Conservation (phyloP, 1,139 yeast species). For the Geotrichum klebahnii region DNA sequence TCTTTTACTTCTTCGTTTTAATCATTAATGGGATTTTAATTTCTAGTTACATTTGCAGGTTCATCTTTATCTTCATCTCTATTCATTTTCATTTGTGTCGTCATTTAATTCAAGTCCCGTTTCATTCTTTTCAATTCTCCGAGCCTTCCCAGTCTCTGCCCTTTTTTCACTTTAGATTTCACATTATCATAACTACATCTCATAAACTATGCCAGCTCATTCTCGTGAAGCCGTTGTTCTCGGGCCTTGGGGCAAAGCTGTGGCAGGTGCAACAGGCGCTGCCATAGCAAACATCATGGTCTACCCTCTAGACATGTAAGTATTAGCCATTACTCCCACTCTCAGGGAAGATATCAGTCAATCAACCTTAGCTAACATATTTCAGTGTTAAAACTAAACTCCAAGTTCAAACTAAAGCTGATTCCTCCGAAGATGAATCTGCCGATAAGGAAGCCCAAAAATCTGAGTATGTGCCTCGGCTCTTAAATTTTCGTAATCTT, state of each 20-base stretch:
- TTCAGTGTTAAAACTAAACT: conserved; percentile 61
- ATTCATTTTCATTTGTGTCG: too few relatives aligned
- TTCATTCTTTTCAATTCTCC: not conserved
- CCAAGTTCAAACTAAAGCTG: conserved; percentile 46
- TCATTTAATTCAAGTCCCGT: too few relatives aligned
- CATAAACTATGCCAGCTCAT: conserved; percentile 25
- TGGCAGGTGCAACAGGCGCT: conserved; percentile 82
- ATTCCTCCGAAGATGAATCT: not conserved
- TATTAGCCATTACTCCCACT: not conserved
- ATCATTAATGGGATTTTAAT: too few relatives aligned
- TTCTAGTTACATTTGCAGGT: too few relatives aligned
- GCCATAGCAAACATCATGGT: conserved; percentile 76
- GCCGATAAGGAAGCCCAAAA: conserved; percentile 3
- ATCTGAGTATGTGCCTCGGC: conserved; percentile 10
- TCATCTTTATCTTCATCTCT: too few relatives aligned
- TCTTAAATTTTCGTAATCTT: not conserved
- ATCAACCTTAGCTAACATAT: not conserved
- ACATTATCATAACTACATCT: not conserved
- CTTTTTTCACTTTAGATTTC: too few relatives aligned
- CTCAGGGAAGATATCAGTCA: too few relatives aligned
- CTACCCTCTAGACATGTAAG: conserved; percentile 76
- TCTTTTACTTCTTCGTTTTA: too few relatives aligned
- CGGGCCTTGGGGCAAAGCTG: conserved; percentile 64
- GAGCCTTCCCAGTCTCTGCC: too few relatives aligned
- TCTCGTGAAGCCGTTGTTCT: conserved; percentile 32